phyloP scores from a whole-genome alignment of 2,329 filamentous ascomycete genomes.

The Aspergillus japonicus region DNA sequence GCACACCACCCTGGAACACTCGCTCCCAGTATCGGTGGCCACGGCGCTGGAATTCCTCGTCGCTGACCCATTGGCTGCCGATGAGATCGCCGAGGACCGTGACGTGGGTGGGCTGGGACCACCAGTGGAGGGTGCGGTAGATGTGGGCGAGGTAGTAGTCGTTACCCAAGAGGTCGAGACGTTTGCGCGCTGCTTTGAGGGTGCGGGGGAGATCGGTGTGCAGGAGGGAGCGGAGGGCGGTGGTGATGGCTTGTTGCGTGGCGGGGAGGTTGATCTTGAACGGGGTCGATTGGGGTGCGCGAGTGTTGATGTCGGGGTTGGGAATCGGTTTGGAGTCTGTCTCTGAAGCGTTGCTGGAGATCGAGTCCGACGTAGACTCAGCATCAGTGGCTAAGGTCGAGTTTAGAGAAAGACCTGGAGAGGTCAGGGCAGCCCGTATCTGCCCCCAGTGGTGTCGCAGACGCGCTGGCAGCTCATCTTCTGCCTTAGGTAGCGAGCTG shows the following conservation, averaged over 20 bases:
- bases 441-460: conserved; percentile 39
- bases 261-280: conserved; percentile 11
- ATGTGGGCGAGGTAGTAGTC: conserved; percentile 94
- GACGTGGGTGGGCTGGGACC: conserved; percentile 79
- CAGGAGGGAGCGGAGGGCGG: conserved; percentile 42
- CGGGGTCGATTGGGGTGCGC: background rate
- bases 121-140: conserved; percentile 80
- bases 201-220: conserved; percentile 68
- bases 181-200: conserved; percentile 69
- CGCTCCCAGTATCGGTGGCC: conserved; percentile 75
- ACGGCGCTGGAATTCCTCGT: conserved; percentile 76
- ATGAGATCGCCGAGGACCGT: conserved; percentile 87
- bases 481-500: conserved; percentile 66
- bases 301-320: conserved; percentile 12
- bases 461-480: conserved; percentile 46
- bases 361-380: background rate
- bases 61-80: conserved; percentile 90
- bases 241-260: conserved; percentile 14
- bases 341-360: background rate
- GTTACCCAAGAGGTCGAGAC: conserved; percentile 85
- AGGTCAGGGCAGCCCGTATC: conserved; percentile 17
- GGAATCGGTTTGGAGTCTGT: background rate
- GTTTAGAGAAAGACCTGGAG: conserved; percentile 15
- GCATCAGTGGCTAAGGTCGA: background rate
- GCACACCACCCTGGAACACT: conserved; percentile 68